Evolutionary conservation across 768 basidiomycete species (phyloP).

Genomic region (Boletus reticuloceps): DNA sequence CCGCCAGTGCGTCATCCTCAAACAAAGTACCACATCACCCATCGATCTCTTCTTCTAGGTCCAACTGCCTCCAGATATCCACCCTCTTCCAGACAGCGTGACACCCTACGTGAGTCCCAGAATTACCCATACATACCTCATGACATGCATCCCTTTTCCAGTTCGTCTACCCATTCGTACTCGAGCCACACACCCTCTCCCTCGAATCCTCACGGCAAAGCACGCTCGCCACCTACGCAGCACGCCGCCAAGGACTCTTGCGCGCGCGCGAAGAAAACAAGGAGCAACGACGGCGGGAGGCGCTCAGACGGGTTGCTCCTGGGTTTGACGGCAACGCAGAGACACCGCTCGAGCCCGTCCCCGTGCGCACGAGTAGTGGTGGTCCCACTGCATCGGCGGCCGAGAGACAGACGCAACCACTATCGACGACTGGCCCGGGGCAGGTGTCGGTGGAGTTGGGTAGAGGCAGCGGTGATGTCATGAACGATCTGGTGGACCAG

Average conservation of each 20-base stretch:
- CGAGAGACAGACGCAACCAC: slow-evolving; percentile 6
- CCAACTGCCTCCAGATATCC: slow-evolving; percentile 85
- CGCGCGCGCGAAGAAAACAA: slow-evolving; percentile 75
- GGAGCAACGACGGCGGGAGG: slow-evolving; percentile 58
- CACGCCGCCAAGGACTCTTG: slow-evolving; percentile 71
- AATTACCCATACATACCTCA: background rate
- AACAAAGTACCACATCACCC: background rate
- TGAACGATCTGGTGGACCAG: slow-evolving; percentile 83
- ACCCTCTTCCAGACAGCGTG: slow-evolving; percentile 90
- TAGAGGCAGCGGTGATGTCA: slow-evolving; percentile 47
- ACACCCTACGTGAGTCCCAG: slow-evolving; percentile 70
- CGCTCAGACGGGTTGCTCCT: slow-evolving; percentile 74
- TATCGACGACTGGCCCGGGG: background rate
- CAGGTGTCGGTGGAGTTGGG: too few relatives aligned
- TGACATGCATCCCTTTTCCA: slow-evolving; percentile 32
- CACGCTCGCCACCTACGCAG: slow-evolving; percentile 61
- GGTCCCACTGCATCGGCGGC: slow-evolving; percentile 4
- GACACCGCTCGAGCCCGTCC: slow-evolving; percentile 41
- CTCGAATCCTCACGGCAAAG: slow-evolving; percentile 70
- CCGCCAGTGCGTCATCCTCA: slow-evolving; percentile 51
- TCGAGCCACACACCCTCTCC: slow-evolving; percentile 82
- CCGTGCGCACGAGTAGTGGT: background rate
- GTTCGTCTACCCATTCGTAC: slow-evolving; percentile 96
- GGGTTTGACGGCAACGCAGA: slow-evolving; percentile 69
- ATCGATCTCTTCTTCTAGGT: slow-evolving; percentile 50